These are phyloP conservation scores for Solanum pinnatisectum DNA, from an alignment of 257 asterid species.

Conservation along the genomic window DNA sequence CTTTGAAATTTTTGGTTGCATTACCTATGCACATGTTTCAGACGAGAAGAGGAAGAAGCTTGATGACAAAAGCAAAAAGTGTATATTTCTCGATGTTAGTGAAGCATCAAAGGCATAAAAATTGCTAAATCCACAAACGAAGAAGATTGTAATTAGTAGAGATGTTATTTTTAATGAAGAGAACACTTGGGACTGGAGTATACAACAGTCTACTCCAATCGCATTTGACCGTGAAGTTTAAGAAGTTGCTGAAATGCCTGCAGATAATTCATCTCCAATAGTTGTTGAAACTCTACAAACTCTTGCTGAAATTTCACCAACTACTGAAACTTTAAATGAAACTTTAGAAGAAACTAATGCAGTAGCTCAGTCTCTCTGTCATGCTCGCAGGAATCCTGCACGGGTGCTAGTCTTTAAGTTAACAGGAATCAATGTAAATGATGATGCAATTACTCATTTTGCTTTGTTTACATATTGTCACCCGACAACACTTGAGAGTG, in stretches of 20 bases:
- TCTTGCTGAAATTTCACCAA: neutral
- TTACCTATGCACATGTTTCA: no score
- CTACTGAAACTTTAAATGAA: neutral
- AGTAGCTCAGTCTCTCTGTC: neutral
- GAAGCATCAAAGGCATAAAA: neutral
- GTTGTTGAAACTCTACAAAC: neutral
- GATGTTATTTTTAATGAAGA: neutral
- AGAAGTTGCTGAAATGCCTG: neutral
- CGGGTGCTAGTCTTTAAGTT: no score
- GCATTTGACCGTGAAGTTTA: neutral
- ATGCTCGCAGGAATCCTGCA: neutral
- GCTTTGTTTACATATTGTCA: neutral
- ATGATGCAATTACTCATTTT: neutral
- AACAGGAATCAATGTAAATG: no score
- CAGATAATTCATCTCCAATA: neutral
- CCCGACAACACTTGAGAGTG: neutral
- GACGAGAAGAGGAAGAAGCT: no score
- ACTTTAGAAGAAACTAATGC: neutral
- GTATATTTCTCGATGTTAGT: neutral
- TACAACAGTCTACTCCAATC: neutral
- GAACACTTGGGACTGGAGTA: neutral
- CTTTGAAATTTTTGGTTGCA: no score
- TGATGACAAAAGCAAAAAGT: no score
- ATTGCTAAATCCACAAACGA: neutral
- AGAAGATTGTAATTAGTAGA: neutral